Evolutionary conservation across 352 stramenopile genomes (phyloP).

Genomic region (Thalassiosira exigua): DNA sequence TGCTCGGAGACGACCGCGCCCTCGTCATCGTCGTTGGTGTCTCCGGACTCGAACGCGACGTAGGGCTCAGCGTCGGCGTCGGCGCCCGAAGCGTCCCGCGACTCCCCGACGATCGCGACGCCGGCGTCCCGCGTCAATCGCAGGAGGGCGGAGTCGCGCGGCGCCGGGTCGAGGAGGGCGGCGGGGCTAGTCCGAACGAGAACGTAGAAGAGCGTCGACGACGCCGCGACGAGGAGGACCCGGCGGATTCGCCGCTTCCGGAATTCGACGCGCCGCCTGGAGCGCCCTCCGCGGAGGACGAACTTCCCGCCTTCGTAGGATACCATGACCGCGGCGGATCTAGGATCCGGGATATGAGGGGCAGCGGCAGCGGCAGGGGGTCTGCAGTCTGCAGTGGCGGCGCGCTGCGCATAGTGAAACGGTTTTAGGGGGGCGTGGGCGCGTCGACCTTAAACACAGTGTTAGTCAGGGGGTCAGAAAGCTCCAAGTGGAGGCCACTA

Average conservation of each 20-base stretch:
- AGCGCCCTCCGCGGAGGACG: conserved; percentile 6
- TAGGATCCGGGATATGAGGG: too few species aligned
- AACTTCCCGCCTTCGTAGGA: conserved; percentile 26
- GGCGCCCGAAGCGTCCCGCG: background rate
- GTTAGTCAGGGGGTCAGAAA: too few species aligned
- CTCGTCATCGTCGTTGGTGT: background rate
- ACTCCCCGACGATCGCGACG: background rate
- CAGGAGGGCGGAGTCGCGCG: background rate
- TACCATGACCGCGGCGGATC: conserved; percentile 12
- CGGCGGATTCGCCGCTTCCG: background rate
- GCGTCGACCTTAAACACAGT: too few species aligned
- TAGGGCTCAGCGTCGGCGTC: background rate
- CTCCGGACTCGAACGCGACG: background rate
- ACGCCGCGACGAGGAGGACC: background rate
- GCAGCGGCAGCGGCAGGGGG: too few species aligned
- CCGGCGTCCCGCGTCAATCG: background rate
- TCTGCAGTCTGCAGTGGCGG: too few species aligned
- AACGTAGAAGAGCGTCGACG: background rate
- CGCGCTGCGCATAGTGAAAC: too few species aligned
- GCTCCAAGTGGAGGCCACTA: too few species aligned
- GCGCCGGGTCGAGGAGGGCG: background rate
- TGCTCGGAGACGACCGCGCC: too few species aligned
- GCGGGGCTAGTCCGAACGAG: conserved; percentile 4
- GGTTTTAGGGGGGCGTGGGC: too few species aligned
- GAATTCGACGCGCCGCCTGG: background rate